Conservation (phyloP, 768 basidiomycete species). For the Xanthoconium stramineum region DNA sequence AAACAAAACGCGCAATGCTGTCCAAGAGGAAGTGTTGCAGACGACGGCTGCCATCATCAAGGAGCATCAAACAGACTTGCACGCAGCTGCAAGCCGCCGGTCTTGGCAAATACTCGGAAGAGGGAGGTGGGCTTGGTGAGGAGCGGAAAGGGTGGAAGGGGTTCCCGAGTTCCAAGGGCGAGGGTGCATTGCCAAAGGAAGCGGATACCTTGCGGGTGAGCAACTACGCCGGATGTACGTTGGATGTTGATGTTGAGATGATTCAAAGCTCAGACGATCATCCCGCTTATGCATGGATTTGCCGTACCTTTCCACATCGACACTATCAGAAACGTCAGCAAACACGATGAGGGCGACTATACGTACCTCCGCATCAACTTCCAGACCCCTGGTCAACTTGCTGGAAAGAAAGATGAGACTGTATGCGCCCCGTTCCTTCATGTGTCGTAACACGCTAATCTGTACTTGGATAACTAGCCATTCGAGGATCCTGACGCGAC, state of each 20-base stretch:
- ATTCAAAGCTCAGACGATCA: constrained; percentile 65
- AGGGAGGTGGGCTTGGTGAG: constrained; percentile 66
- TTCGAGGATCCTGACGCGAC: constrained; percentile 97
- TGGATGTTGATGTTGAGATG: constrained; percentile 7
- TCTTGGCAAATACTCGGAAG: constrained; percentile 78
- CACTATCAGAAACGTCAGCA: constrained; percentile 96
- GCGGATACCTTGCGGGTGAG: constrained; percentile 76
- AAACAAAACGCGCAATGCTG: constrained; percentile 86
- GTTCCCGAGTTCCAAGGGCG: constrained; percentile 96
- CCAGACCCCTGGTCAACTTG: constrained; percentile 95
- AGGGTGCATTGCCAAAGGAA: constrained; percentile 83
- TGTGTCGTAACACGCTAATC: constrained; percentile 4
- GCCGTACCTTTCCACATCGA: constrained; percentile 98
- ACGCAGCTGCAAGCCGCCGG: constrained; percentile 78
- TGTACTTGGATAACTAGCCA: constrained; percentile 46
- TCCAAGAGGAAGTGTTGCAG: constrained; percentile 78
- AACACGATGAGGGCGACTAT: constrained; percentile 94
- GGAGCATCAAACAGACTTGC: constrained; percentile 86
- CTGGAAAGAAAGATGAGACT: constrained; percentile 98
- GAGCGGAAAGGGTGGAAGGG: constrained; percentile 93
- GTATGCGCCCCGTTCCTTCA: constrained; percentile 39
- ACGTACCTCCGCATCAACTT: constrained; percentile 97
- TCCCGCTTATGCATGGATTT: constrained; percentile 91
- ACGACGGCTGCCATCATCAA: constrained; percentile 74
- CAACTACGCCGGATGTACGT: constrained; percentile 6